Percentiles rank a stretch among this genome's conserved stretches.
Evolutionary conservation across 2,329 filamentous ascomycete species (phyloP).

Genomic region (Ophiocordyceps polyrhachis-furcata): DNA sequence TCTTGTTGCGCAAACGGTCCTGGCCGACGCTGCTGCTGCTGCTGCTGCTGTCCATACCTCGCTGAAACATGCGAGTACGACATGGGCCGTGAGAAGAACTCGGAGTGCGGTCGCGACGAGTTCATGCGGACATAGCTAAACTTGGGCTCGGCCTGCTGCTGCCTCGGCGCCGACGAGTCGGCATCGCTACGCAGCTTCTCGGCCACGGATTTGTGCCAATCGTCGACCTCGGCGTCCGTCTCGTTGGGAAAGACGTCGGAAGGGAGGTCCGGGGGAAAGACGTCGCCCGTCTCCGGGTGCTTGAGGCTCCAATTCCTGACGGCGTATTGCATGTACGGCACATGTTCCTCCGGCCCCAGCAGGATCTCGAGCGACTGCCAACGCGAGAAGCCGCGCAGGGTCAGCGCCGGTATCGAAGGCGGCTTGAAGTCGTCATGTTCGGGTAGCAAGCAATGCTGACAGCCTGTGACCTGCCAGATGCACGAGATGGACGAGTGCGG

Average conservation of each 20-base stretch:
- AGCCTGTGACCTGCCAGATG: slow-evolving; percentile 83
- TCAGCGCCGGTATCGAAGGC: slow-evolving; percentile 68
- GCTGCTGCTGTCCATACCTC: slow-evolving; percentile 11
- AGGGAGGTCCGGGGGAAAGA: slow-evolving; percentile 43
- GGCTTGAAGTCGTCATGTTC: slow-evolving; percentile 51
- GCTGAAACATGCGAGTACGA: slow-evolving; percentile 23
- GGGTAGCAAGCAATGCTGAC: slow-evolving; percentile 72
- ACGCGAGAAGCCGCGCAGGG: slow-evolving; percentile 66
- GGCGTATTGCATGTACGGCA: slow-evolving; percentile 63
- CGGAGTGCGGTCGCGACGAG: slow-evolving; percentile 10
- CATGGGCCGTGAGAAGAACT: slow-evolving; percentile 16
- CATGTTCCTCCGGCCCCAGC: slow-evolving; percentile 74
- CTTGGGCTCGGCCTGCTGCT: slow-evolving; percentile 14
- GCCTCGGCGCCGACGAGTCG: slow-evolving; percentile 7
- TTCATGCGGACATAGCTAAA: slow-evolving; percentile 18
- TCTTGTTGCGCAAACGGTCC: slow-evolving; percentile 14
- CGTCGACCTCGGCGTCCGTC: slow-evolving; percentile 62
- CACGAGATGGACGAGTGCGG: slow-evolving; percentile 62
- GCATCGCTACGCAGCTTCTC: slow-evolving; percentile 48
- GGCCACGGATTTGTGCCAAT: slow-evolving; percentile 69
- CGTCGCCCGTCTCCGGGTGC: slow-evolving; percentile 53
- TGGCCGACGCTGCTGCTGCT: slow-evolving; percentile 7
- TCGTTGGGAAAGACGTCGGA: slow-evolving; percentile 46
- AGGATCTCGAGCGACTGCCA: slow-evolving; percentile 90
- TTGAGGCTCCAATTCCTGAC: slow-evolving; percentile 59